Conservation (phyloP, 495 filamentous ascomycete genomes). For the Penicillium egyptiacum region DNA sequence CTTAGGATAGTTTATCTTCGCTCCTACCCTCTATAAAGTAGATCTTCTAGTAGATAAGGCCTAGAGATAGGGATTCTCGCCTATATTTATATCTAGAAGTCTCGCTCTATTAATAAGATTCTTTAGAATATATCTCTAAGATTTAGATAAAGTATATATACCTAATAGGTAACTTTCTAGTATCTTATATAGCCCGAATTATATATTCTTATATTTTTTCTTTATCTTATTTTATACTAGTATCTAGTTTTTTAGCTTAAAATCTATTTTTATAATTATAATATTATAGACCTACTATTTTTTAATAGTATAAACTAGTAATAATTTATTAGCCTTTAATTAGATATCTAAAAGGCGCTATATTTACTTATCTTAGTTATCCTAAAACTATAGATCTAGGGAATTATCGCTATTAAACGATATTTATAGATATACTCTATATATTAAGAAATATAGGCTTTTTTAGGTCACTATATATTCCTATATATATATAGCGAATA, state of each 20-base stretch:
- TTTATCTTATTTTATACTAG: background rate
- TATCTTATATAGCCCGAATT: background rate
- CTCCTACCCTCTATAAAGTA: no score
- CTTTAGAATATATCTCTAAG: background rate
- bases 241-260: background rate
- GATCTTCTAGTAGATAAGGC: background rate
- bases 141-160: background rate
- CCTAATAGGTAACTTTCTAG: background rate
- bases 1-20: background rate
- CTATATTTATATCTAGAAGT: background rate
- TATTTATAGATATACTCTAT: background rate
- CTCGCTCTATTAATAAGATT: background rate
- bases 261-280: background rate
- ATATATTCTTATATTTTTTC: background rate
- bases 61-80: background rate
- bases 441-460: constrained; percentile 1
- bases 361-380: background rate
- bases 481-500: background rate
- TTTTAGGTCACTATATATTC: background rate
- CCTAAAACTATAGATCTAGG: background rate
- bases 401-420: background rate
- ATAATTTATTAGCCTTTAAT: background rate
- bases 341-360: background rate
- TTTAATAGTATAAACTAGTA: background rate
- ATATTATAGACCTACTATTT: background rate